Conservation (phyloP, 169 alveolate species). For the Eimeria acervulina region DNA sequence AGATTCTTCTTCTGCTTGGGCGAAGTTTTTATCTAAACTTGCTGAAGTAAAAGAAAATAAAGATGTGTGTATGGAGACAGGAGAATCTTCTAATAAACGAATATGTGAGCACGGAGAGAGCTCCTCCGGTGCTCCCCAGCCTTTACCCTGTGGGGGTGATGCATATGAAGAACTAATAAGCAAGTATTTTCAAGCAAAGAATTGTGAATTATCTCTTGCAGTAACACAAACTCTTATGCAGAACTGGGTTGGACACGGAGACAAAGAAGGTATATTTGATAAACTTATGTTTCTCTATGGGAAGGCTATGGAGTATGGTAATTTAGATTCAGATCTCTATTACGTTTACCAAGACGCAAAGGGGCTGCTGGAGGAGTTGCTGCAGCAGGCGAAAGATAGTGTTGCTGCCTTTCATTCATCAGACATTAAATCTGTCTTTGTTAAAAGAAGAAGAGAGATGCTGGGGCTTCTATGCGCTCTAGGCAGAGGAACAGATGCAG, state of each 20-base stretch:
- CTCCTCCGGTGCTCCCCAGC: no score
- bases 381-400: slow-evolving; percentile 6
- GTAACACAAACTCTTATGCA: slow-evolving; percentile 23
- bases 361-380: slow-evolving; percentile 14
- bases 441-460: neutral
- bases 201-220: slow-evolving; percentile 39
- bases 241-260: slow-evolving; percentile 70
- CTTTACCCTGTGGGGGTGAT: slow-evolving; percentile 73
- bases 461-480: slow-evolving; percentile 13
- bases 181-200: neutral
- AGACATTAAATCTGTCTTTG: neutral
- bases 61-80: slow-evolving; percentile 12
- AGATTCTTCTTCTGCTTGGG: slow-evolving; percentile 63
- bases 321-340: slow-evolving; percentile 13
- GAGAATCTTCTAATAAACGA: neutral
- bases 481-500: slow-evolving; percentile 39
- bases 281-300: neutral
- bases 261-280: neutral
- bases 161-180: slow-evolving; percentile 23
- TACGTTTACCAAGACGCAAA: slow-evolving; percentile 15
- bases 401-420: slow-evolving; percentile 58
- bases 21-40: neutral
- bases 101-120: no score
- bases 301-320: neutral
- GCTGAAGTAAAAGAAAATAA: neutral